These are phyloP conservation scores for Metrosideros polymorpha DNA, from an alignment of 441 rosid species.

Conservation along the genomic window DNA sequence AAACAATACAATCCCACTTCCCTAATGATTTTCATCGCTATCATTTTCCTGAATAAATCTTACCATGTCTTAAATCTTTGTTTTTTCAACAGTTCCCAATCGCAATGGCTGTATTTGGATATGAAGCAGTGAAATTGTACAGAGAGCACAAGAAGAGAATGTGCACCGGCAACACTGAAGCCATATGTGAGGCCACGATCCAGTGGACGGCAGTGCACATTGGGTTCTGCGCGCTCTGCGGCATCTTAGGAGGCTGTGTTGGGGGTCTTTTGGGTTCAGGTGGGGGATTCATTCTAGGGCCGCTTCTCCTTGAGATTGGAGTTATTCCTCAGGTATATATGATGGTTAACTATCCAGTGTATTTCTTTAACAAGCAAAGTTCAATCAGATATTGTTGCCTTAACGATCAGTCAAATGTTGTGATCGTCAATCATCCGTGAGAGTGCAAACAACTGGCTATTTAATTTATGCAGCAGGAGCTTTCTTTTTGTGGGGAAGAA, in stretches of 20 bases:
- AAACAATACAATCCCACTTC: neutral
- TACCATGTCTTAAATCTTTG: neutral
- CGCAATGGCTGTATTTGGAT: constrained; percentile 46
- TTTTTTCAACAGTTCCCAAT: constrained; percentile 41
- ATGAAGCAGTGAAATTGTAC: constrained; percentile 59
- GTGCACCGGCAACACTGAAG: constrained; percentile 41
- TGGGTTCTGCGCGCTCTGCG: constrained; percentile 73
- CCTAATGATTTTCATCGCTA: neutral
- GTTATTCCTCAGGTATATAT: constrained; percentile 75
- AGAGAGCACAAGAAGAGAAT: constrained; percentile 42
- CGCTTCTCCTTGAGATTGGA: constrained; percentile 89
- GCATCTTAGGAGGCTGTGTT: constrained; percentile 69
- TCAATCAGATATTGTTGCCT: neutral
- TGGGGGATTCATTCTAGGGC: constrained; percentile 91
- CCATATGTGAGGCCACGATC: constrained; percentile 75
- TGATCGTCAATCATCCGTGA: neutral
- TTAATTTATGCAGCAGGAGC: neutral
- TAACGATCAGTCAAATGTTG: neutral
- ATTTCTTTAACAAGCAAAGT: neutral
- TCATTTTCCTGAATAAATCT: neutral
- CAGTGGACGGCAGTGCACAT: constrained; percentile 72
- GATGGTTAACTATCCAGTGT: neutral
- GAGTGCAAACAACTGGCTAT: neutral
- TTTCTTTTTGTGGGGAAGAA: neutral
- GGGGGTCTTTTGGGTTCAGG: constrained; percentile 93